Base-by-base conservation (phyloP, 371 early-diverging fungal species). In the Mortierella sp. region DNA sequence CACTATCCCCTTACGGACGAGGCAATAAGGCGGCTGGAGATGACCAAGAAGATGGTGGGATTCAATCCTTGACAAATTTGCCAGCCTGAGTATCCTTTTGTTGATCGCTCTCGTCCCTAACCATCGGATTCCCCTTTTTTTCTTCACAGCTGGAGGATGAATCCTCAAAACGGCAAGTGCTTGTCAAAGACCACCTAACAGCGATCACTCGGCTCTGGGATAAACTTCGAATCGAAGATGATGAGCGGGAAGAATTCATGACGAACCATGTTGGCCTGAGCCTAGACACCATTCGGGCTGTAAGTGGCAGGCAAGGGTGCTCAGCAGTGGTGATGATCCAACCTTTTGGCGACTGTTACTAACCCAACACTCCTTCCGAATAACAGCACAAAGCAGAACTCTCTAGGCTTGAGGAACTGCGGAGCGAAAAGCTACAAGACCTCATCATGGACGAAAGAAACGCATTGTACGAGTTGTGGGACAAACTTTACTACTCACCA, bases 131-230 rank as follows among this genome's bases (percentile, higher is more conserved):
- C 34, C n/a, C 14, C 21, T 18, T 13, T 31, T 53, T 34, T 12
- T 24, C 21, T 5, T 6, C 16, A 56, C 50, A 74, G 74, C 56
- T 76, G 12, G 71, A 66, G 30, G 60, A 47, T 10, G 78, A 76
- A 18, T 67, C 71, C 5, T 50, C 52, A 7, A 64, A 62, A 43
- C 70, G 78, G 46, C 66, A 70, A 18, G 28, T 12, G 0, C 41
- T 66, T 6, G 66, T 76, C 50, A 65, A 67, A 39, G 78, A 70
- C 2, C 67, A 66, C 16, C 28, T 61, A 12, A 39, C 58, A 8
- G 57, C 50, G 0, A 70, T 76, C 30, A 59, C 55, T 2, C 50
- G n/a, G 14, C 63, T 76, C 49, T 76, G 78, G 78, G 71, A 70
- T 16, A 65, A 62, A 50, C 56, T 76, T 1, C 61, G 55, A 9